phyloP scores from a whole-genome alignment of 148 eudicot species.

The Drosera capensis region DNA sequence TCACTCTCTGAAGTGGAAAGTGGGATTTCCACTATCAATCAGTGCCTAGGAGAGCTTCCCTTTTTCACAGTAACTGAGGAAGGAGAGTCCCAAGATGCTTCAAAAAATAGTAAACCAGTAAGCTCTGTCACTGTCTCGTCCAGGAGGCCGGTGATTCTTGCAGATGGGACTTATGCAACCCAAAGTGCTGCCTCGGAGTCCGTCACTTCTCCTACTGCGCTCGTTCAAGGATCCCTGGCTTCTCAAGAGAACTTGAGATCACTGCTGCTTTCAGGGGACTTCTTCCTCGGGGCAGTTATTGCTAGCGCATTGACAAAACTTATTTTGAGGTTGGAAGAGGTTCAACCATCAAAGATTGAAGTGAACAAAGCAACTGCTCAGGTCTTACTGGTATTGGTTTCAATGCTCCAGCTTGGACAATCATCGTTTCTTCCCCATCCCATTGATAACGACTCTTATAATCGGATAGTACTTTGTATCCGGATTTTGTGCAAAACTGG shows the following conservation, averaged over 20 bases:
- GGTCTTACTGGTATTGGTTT: constrained; percentile 57
- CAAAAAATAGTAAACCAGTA: constrained; percentile 47
- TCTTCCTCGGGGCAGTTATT: constrained; percentile 87
- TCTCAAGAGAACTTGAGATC: constrained; percentile 77
- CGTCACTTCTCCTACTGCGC: constrained; percentile 59
- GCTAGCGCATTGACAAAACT: constrained; percentile 75
- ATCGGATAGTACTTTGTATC: constrained; percentile 70
- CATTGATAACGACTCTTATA: constrained; percentile 84
- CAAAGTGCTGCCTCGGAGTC: constrained; percentile 94
- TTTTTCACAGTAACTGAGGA: constrained; percentile 65
- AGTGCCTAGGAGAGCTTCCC: constrained; percentile 88
- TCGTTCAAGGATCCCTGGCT: constrained; percentile 62
- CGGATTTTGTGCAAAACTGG: constrained; percentile 66
- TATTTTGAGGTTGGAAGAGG: constrained; percentile 76
- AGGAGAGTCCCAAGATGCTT: constrained; percentile 53
- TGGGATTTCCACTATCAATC: constrained; percentile 70
- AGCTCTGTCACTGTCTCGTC: constrained; percentile 61
- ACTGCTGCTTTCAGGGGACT: constrained; percentile 71
- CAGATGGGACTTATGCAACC: constrained; percentile 96
- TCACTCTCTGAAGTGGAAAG: constrained; percentile 87
- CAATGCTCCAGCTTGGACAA: constrained; percentile 81
- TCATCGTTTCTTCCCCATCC: constrained; percentile 80
- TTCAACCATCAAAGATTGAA: constrained; percentile 74
- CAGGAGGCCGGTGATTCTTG: constrained; percentile 83
- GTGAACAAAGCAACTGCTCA: constrained; percentile 54